Base-by-base conservation (phyloP, 495 filamentous ascomycete genomes). In the Penicillium atrosanguineum region DNA sequence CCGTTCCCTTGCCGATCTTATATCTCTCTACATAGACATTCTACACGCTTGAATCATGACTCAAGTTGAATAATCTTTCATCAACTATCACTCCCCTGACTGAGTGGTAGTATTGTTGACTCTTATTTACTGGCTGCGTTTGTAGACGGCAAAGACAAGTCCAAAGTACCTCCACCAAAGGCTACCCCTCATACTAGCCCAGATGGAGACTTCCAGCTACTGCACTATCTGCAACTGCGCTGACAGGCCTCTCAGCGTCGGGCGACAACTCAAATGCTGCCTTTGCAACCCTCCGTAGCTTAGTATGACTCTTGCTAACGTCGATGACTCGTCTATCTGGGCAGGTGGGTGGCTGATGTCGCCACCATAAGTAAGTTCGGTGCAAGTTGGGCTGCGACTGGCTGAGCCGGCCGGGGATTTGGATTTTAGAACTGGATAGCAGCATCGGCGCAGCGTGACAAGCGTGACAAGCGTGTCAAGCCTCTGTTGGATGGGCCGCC, bases 161-260 rank as follows among this genome's bases (percentile, higher is more conserved):
- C n/a, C 9, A 16, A 16, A 40, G n/a, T 20, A 40, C 38, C 36
- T 23, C 28, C 26, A 41, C 46, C 38, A 36, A 15, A 39, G 20
- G 23, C 52, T 62, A 65, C 62, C 62, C 62, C 62, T 65, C 62
- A 65, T 46, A 55, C 62, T 65, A 65, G 59, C 57, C 62, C 62
- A 46, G 53, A 62, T 65, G 59, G 53, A 65, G 62, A 62, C 47
- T 37, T 16, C 50, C 50, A n/a, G 26, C 39, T 56, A 40, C 44
- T 28, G 44, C 55, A 37, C 53, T 23, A 60, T 46, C 48, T 52
- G 46, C 52, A 46, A 48, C 54, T 31, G 31, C 44, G 48, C 49
- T 53, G 41, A 51, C 50, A 43, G 44, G 36, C 49, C 48, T 45
- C 40, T 44, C 57, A 19, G 38, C 19, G 7, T 66, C 43, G 55